These are phyloP conservation scores for Cardamine occulta DNA, from an alignment of 345 rosid species.

Conservation along the genomic window DNA sequence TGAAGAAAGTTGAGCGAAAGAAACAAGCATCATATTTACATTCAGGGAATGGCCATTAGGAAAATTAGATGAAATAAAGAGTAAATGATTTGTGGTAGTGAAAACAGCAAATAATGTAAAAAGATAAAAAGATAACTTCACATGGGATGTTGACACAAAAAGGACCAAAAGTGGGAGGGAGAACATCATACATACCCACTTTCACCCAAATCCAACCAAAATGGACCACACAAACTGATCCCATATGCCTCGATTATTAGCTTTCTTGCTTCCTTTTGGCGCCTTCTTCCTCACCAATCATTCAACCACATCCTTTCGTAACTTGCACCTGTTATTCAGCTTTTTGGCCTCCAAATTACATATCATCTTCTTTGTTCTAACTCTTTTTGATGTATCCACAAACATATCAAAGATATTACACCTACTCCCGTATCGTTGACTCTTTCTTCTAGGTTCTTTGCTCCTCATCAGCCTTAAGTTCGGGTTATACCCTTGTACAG, in stretches of 20 bases:
- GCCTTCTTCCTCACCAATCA: slow-evolving; percentile 24
- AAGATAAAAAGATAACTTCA: not conserved
- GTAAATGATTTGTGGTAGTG: too few species aligned
- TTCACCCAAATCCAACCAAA: slow-evolving; percentile 28
- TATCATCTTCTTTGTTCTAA: not conserved
- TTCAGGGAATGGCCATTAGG: not conserved
- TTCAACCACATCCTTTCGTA: slow-evolving; percentile 6
- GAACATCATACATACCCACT: slow-evolving; percentile 13
- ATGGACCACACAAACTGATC: slow-evolving; percentile 15
- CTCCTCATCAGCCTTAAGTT: not conserved
- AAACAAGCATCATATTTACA: not conserved
- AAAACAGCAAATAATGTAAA: not conserved
- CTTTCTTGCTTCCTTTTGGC: slow-evolving; percentile 30
- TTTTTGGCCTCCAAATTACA: not conserved
- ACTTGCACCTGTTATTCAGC: not conserved
- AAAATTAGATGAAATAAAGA: too few species aligned
- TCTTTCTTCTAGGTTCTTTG: not conserved
- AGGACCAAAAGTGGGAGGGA: slow-evolving; percentile 5
- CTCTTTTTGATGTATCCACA: not conserved
- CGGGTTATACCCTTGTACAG: not conserved
- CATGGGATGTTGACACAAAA: slow-evolving; percentile 32
- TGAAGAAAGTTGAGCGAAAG: not conserved
- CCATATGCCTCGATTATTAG: slow-evolving; percentile 19
- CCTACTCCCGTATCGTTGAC: not conserved
- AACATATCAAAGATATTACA: not conserved